Evolutionary conservation across 140 eudicot species (phyloP), one percentile per base, ranked within the genome.

Genomic region (Eryngium alpinum): DNA sequence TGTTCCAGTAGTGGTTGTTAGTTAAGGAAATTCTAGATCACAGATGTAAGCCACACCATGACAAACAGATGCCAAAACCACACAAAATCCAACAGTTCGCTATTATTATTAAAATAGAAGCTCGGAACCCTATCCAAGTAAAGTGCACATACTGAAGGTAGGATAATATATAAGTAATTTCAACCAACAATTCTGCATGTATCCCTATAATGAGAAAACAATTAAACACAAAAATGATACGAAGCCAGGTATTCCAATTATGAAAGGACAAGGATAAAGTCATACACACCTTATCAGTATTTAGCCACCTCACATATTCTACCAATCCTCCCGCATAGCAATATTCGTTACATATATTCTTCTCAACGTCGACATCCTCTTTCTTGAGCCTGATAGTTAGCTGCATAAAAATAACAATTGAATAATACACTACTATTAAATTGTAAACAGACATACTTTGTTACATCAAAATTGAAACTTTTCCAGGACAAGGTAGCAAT

Each of bases 291-390:
- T 96, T 96, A 83, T 96, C 99, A 24, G 88, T 87, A 84, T 96
- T 96, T 78, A 96, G 91, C 98, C 97, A 96, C 81, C 86, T 93
- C 83, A 96, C 99, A 83, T 96, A 96, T 80, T 96, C 99, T 27
- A 86, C 83, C 65, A 96, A 85, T 18, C 98, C 99, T 66, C 99
- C 99, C 82, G 97, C 98, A 89, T 87, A 96, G 81, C 86, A 89
- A 86, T 91, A 93, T 85, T 89, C 94, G 83, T 87, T 90, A 82
- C 76, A 25, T 57, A 85, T 86, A 83, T 62, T 84, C 86, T 91
- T 96, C 84, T 90, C 94, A n/a, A 89, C 88, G 62, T 93, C 94
- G n/a, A 53, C 67, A 81, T 87, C 92, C 88, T 93, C 93, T 81
- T 90, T 96, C 75, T 72, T 84, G 67, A 96, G 87, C 43, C 84